A percentile compares a stretch with the other conserved stretches of the same genome.
Conservation (phyloP, 768 basidiomycete genomes). For the Lactifluus hygrophoroides region DNA sequence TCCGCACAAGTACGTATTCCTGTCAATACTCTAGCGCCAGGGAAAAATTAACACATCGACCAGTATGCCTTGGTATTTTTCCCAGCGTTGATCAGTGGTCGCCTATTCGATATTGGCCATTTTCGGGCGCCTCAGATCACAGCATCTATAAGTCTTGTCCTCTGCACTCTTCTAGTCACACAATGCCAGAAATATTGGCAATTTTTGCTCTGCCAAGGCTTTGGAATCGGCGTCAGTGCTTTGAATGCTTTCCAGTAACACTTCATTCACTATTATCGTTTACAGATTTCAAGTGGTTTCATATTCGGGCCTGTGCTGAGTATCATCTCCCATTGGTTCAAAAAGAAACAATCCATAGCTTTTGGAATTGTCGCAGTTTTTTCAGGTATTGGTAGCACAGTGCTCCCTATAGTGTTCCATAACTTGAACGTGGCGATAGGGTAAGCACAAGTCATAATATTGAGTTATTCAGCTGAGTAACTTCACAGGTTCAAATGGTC, state of each 20-base stretch:
- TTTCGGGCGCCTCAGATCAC: slow-evolving; percentile 42
- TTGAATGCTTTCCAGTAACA: not conserved
- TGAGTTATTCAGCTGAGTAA: not conserved
- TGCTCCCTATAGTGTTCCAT: slow-evolving; percentile 55
- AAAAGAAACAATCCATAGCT: slow-evolving; percentile 44
- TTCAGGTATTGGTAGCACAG: slow-evolving; percentile 57
- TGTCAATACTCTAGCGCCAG: not conserved
- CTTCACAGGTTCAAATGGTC: slow-evolving; percentile 62
- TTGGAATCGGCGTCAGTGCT: slow-evolving; percentile 50
- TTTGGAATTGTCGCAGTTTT: slow-evolving; percentile 61
- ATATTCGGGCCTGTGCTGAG: slow-evolving; percentile 55
- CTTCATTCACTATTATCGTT: not conserved
- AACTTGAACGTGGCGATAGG: slow-evolving; percentile 47
- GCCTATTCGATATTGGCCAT: slow-evolving; percentile 67
- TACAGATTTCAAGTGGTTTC: slow-evolving; percentile 34
- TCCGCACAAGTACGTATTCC: slow-evolving; percentile 48
- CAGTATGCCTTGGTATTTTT: slow-evolving; percentile 58
- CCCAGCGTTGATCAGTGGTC: slow-evolving; percentile 54
- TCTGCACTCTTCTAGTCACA: slow-evolving; percentile 55
- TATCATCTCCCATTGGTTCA: slow-evolving; percentile 68
- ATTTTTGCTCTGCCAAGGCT: slow-evolving; percentile 65
- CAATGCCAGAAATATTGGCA: slow-evolving; percentile 74
- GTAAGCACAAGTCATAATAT: slow-evolving; percentile 25
- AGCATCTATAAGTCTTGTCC: slow-evolving; percentile 44
- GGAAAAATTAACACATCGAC: not conserved